Evolutionary conservation across 768 basidiomycete genomes (phyloP), one percentile per base, ranked within the genome.

Genomic region (Kwoniella heveanensis): DNA sequence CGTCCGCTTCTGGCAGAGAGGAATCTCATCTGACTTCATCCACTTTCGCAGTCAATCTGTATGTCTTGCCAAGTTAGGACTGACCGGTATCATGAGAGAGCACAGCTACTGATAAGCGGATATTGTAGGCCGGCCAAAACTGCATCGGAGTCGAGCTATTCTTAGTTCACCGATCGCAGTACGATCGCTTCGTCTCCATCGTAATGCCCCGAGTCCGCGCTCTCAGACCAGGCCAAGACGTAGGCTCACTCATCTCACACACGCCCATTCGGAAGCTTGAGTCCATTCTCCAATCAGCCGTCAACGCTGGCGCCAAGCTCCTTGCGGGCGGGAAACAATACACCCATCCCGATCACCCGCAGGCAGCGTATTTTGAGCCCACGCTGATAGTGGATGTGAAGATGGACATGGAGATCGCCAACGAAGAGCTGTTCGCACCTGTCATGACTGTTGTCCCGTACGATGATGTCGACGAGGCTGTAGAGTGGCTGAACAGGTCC

Each of bases 101-200:
- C 19, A 53, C 52, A 53, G 4, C 26, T 32, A 13, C 32, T 32
- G 32, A 32, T 6, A 19, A 9, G 10, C 15, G 6, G 8, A 44
- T 27, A 6, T 17, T 46, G 26, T 25, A 73, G 70, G 70, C 75
- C 54, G 94, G 94, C 22, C 95, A 97, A 81, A 97, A 97, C 73
- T 99, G 95, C 79, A 95, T 99, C 71, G 95, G 94, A 36, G 90
- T 94, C 66, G 95, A 99, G 79, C 86, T 93, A 1, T 85, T 98
- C 68, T 85, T 98, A 50, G 91, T 98, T 37, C 92, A 93, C 72
- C 76, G 82, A 0, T 83, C 84, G 0, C 88, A 91, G 71, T 89
- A 93, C 70, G 86, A 92, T 51, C 86, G 87, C 5, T 85, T 98
- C 53, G 85, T 88, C 68, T 82, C 83, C 2, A 83, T 87, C 22